Conservation (phyloP, 305 asterid species). For the Fraxinus latifolia region DNA sequence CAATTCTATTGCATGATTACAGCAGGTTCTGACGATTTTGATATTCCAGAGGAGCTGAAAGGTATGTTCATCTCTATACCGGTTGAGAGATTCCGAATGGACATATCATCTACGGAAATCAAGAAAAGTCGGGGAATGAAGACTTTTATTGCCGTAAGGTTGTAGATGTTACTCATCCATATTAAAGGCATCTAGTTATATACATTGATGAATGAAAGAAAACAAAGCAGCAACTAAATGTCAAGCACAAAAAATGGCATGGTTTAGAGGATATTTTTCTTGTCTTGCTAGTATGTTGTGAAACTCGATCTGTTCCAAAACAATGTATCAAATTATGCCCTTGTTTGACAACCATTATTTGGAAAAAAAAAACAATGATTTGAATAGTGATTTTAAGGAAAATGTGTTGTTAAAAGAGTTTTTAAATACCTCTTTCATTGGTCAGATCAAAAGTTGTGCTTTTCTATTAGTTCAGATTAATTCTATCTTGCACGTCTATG, state of each 20-base stretch:
- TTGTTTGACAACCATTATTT: background rate
- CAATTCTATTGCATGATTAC: background rate
- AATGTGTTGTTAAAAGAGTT: too few relatives aligned
- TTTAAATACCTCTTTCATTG: background rate
- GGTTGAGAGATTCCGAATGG: conserved; percentile 60
- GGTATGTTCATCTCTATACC: conserved; percentile 80
- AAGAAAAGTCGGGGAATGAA: conserved; percentile 41
- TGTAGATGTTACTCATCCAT: background rate
- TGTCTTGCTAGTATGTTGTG: background rate
- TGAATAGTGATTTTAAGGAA: too few relatives aligned
- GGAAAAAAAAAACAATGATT: background rate
- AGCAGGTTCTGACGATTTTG: conserved; percentile 73
- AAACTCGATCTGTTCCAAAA: background rate
- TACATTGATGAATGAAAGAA: background rate
- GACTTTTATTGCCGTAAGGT: background rate
- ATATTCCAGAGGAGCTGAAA: conserved; percentile 64
- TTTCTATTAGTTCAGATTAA: too few relatives aligned
- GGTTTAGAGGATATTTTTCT: background rate
- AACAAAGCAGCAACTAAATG: background rate
- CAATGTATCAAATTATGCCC: too few relatives aligned
- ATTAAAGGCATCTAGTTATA: background rate
- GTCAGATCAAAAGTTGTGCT: background rate
- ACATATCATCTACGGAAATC: conserved; percentile 81
- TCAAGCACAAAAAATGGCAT: background rate
- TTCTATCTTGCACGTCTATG: too few relatives aligned